Conservation (phyloP, 805 yeast genomes). For the Ogataea neopini region DNA sequence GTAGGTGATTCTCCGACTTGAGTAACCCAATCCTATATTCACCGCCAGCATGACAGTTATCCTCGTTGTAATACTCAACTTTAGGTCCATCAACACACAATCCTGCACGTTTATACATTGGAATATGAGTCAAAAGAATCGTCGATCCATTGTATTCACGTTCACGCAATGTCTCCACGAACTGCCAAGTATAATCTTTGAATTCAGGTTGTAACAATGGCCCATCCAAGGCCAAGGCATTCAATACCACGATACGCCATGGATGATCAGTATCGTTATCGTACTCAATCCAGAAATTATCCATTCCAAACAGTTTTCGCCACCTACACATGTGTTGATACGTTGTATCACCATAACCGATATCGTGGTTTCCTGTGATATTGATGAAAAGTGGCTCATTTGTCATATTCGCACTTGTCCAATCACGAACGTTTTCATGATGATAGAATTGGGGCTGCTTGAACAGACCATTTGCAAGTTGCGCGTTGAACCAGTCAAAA, state of each 20-base stretch:
- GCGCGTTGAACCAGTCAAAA: slow-evolving; percentile 37
- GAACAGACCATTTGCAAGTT: slow-evolving; percentile 35
- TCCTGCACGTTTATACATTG: slow-evolving; percentile 80
- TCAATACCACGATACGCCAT: slow-evolving; percentile 89
- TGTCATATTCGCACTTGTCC: slow-evolving; percentile 47
- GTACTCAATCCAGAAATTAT: slow-evolving; percentile 79
- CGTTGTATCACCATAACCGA: slow-evolving; percentile 96
- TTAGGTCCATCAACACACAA: slow-evolving; percentile 86
- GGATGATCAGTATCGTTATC: slow-evolving; percentile 62
- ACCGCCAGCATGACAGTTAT: slow-evolving; percentile 49
- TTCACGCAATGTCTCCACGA: slow-evolving; percentile 59
- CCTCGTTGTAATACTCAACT: slow-evolving; percentile 56
- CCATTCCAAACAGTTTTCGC: slow-evolving; percentile 72
- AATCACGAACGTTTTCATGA: slow-evolving; percentile 62
- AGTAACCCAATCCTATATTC: slow-evolving; percentile 70
- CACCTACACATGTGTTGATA: slow-evolving; percentile 87
- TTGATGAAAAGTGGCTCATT: slow-evolving; percentile 74
- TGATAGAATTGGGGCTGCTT: slow-evolving; percentile 40
- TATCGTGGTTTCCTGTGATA: slow-evolving; percentile 92
- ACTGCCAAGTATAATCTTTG: slow-evolving; percentile 66
- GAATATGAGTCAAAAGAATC: slow-evolving; percentile 82
- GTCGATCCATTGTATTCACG: slow-evolving; percentile 74
- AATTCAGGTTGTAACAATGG: slow-evolving; percentile 81
- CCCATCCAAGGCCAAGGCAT: slow-evolving; percentile 83
- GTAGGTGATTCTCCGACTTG: slow-evolving; percentile 84